These are phyloP conservation scores for Actinomortierella wolfii DNA, from an alignment of 371 early-diverging fungal genomes.

Conservation along the genomic window DNA sequence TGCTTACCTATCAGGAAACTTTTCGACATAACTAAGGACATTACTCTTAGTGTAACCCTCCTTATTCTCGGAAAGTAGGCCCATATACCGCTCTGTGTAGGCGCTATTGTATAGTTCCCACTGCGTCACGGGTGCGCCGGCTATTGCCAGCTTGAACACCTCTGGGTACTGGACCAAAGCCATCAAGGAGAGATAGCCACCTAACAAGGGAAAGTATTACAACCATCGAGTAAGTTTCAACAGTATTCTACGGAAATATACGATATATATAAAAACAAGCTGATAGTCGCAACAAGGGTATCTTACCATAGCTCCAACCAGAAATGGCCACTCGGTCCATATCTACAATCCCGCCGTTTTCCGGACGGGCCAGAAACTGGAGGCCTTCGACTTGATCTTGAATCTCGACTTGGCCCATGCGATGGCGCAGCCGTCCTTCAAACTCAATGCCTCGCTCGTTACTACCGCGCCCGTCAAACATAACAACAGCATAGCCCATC, in stretches of 20 bases:
- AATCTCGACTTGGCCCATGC: conserved; percentile 69
- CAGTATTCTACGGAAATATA: background rate
- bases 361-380: conserved; percentile 52
- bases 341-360: conserved; percentile 63
- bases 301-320: conserved; percentile 70
- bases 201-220: conserved; percentile 12
- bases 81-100: conserved; percentile 84
- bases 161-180: conserved; percentile 67
- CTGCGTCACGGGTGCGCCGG: conserved; percentile 81
- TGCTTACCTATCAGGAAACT: conserved; percentile 70
- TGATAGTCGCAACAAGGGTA: background rate
- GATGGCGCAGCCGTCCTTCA: conserved; percentile 59
- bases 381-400: conserved; percentile 75
- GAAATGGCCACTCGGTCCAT: conserved; percentile 65
- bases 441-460: conserved; percentile 71
- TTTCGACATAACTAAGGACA: conserved; percentile 56
- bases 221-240: background rate
- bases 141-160: conserved; percentile 70
- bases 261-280: background rate
- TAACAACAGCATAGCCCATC: conserved; percentile 72
- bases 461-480: conserved; percentile 80
- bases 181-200: conserved; percentile 79
- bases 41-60: conserved; percentile 58
- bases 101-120: conserved; percentile 80
- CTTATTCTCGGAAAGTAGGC: conserved; percentile 55